These are phyloP conservation scores for Candida railenensis DNA, from an alignment of 805 yeast species.

Conservation along the genomic window DNA sequence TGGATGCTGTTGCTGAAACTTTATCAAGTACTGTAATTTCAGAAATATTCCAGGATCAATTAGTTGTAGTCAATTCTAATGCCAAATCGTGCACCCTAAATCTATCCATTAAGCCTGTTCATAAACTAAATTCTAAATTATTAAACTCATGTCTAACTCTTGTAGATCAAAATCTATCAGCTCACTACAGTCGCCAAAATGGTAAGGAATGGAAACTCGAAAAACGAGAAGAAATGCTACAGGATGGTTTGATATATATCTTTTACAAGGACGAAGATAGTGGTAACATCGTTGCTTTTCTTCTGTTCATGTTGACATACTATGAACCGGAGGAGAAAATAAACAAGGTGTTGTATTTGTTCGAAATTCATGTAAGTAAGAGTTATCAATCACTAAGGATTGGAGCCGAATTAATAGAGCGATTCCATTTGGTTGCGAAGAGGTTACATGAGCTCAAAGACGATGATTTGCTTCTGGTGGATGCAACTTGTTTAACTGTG, in stretches of 20 bases:
- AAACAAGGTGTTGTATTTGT: conserved; percentile 46
- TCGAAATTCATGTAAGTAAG: conserved; percentile 52
- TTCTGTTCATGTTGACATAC: conserved; percentile 44
- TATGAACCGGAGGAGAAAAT: conserved; percentile 28
- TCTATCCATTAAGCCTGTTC: conserved; percentile 1
- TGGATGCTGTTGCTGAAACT: conserved; percentile 5
- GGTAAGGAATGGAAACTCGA: conserved; percentile 43
- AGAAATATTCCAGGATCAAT: background rate
- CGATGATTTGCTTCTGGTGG: conserved; percentile 9
- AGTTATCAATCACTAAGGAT: conserved; percentile 29
- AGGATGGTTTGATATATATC: conserved; percentile 45
- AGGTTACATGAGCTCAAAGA: conserved; percentile 7
- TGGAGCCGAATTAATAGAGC: conserved; percentile 40
- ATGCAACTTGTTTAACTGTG: conserved; percentile 48
- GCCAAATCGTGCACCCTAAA: background rate
- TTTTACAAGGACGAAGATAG: conserved; percentile 19
- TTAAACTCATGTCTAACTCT: conserved; percentile 13
- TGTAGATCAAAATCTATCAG: conserved; percentile 27
- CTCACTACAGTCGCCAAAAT: conserved; percentile 21
- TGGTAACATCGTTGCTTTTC: conserved; percentile 34
- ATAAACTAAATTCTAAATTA: background rate
- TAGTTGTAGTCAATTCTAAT: background rate
- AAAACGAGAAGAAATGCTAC: conserved; percentile 46
- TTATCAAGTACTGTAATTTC: background rate
- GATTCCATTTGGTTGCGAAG: conserved; percentile 32